Conservation (phyloP, 164 flowering plant species). For the Houttuynia cordata region DNA sequence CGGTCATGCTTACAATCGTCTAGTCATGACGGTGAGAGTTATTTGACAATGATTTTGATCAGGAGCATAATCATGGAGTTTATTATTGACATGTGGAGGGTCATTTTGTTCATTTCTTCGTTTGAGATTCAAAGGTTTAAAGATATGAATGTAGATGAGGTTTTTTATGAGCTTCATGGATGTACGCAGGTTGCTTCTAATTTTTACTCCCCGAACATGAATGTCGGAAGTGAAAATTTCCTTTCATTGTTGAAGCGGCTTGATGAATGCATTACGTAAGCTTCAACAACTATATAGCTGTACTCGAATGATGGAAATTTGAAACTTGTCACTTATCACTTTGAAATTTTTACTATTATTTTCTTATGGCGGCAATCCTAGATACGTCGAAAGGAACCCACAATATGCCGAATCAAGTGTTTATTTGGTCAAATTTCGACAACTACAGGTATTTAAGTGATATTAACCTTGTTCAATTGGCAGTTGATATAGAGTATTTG, state of each 20-base stretch:
- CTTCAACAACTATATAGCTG: slow-evolving; percentile 1
- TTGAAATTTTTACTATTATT: slow-evolving; percentile 1
- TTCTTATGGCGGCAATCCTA: slow-evolving; percentile 13
- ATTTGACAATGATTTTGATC: neutral
- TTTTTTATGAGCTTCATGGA: neutral
- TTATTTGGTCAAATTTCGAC: slow-evolving; percentile 83
- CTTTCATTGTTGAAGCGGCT: slow-evolving; percentile 80
- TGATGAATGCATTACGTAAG: slow-evolving; percentile 97
- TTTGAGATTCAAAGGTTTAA: neutral
- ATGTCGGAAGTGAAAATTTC: slow-evolving; percentile 63
- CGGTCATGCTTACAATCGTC: neutral
- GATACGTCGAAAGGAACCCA: slow-evolving; percentile 91
- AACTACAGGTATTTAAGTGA: slow-evolving; percentile 57
- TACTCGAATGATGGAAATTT: neutral
- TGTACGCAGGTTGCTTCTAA: slow-evolving; percentile 67
- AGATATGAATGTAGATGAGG: too few relatives aligned
- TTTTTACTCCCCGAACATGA: slow-evolving; percentile 81
- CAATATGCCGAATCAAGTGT: slow-evolving; percentile 96
- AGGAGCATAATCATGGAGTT: neutral
- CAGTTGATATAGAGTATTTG: neutral
- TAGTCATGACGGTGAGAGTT: neutral
- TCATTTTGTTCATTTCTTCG: too few relatives aligned
- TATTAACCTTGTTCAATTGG: neutral
- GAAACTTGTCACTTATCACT: neutral
- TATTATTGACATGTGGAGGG: too few relatives aligned